Percentiles rank a stretch among this genome's conserved stretches.
Evolutionary conservation across 2,329 filamentous ascomycete genomes (phyloP).

Genomic region (Alternaria gaisen): DNA sequence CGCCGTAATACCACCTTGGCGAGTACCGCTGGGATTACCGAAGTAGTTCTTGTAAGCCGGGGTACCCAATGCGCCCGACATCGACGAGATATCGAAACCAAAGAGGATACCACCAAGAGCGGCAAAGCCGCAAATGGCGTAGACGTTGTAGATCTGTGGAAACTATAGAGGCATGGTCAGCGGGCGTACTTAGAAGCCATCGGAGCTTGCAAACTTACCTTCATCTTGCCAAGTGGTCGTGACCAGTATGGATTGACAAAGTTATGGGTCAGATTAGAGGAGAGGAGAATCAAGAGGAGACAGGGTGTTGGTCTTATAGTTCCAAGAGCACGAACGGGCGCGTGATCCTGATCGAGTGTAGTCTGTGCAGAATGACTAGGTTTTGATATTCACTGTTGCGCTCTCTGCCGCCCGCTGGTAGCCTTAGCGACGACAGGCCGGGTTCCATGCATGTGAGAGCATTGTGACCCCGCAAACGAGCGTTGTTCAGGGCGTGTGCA

Average conservation of each 20-base stretch:
- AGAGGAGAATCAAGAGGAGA: slow-evolving; percentile 2
- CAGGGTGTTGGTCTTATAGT: slow-evolving; percentile 20
- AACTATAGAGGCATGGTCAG: slow-evolving; percentile 28
- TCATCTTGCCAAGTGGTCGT: slow-evolving; percentile 40
- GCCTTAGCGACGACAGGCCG: slow-evolving; percentile 9
- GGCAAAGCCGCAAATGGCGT: slow-evolving; percentile 64
- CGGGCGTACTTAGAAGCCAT: neutral
- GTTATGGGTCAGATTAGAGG: slow-evolving; percentile 10
- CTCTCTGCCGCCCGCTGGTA: slow-evolving; percentile 5
- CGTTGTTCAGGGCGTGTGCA: slow-evolving; percentile 19
- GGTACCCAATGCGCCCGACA: slow-evolving; percentile 51
- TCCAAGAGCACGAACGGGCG: slow-evolving; percentile 15
- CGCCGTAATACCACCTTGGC: slow-evolving; percentile 56
- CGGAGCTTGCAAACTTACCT: slow-evolving; percentile 21
- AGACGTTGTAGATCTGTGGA: slow-evolving; percentile 54
- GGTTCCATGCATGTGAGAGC: slow-evolving; percentile 17
- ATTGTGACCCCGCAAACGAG: slow-evolving; percentile 36
- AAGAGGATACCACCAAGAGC: slow-evolving; percentile 61
- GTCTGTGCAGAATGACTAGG: slow-evolving; percentile 21
- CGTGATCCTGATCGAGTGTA: slow-evolving; percentile 26
- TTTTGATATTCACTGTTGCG: slow-evolving; percentile 22
- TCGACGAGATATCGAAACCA: slow-evolving; percentile 53
- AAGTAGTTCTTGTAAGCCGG: slow-evolving; percentile 52
- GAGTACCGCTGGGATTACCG: slow-evolving; percentile 41
- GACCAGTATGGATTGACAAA: slow-evolving; percentile 17